These are phyloP conservation scores for Calonectria crousiana DNA, from an alignment of 2,329 filamentous ascomycete genomes.

Conservation along the genomic window DNA sequence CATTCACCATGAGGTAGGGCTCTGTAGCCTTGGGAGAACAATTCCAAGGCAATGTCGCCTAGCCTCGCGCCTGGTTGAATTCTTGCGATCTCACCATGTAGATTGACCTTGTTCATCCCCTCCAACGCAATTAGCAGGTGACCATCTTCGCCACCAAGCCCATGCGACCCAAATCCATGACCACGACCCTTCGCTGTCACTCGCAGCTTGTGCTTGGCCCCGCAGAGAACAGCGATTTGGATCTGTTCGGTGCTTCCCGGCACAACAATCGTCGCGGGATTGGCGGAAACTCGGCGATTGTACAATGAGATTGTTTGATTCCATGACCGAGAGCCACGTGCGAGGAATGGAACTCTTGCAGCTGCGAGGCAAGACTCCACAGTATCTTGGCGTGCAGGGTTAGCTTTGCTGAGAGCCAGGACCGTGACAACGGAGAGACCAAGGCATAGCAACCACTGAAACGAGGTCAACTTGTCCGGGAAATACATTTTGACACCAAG, in stretches of 20 bases:
- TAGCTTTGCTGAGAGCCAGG: neutral
- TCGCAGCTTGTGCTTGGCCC: conserved; percentile 54
- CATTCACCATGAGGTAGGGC: conserved; percentile 65
- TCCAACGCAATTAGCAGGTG: conserved; percentile 56
- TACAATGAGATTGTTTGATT: conserved; percentile 46
- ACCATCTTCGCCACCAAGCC: conserved; percentile 56
- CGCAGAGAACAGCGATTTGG: conserved; percentile 59
- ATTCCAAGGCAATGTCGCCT: conserved; percentile 57
- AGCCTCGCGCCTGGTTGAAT: conserved; percentile 61
- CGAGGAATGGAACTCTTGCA: conserved; percentile 34
- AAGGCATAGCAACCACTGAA: neutral
- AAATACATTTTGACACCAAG: neutral
- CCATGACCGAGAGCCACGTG: conserved; percentile 43
- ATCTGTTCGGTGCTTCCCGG: conserved; percentile 54
- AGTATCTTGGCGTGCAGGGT: neutral
- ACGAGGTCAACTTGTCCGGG: neutral
- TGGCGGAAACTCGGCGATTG: conserved; percentile 48
- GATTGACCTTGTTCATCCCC: conserved; percentile 50
- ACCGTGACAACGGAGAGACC: neutral
- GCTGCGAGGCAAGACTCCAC: conserved; percentile 37
- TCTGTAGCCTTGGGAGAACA: conserved; percentile 52
- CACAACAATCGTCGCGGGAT: conserved; percentile 46
- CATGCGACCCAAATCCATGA: conserved; percentile 65
- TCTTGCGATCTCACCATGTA: conserved; percentile 30
- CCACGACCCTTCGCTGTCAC: conserved; percentile 65